Base-by-base conservation (phyloP, 1,284 basidiomycete species). In the Afroboletus lepidellus region DNA sequence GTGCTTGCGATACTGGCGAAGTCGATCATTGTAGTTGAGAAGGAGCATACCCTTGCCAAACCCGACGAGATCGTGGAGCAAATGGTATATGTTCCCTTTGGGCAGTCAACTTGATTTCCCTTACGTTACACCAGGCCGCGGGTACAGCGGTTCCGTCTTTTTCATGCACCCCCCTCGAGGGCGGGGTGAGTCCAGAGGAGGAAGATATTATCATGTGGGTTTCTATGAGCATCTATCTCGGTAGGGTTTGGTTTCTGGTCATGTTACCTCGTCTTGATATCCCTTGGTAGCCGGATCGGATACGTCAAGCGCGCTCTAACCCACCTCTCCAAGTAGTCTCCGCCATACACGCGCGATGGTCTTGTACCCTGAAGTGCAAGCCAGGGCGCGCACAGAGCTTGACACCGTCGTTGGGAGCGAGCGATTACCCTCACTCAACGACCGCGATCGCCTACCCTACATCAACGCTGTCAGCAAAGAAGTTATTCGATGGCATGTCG, bases 71-170 rank as follows among this genome's bases (percentile, higher is more conserved):
- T 75, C 4, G 67, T 69, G 50, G 55, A 73, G 15, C 69, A 75
- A 54, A 73, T 79, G 61, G 77, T 77, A 51, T 8, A 18, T n/a
- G 0, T 0, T 34, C n/a, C 4, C 21, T 51, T n/a, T 4, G 15
- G 11, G 27, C 21, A 33, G 18, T 0, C 11, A 30, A 25, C 11
- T 3, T 3, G 6, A 0, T 7, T 46, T 41, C 24, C 41, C n/a
- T 50, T 18, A 61, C n/a, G 13, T 30, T 25, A 8, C 2, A 23
- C 23, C 23, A 78, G 77, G 73, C 68, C 7, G 62, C 66, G 2
- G 75, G 77, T 0, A 65, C 58, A 8, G 72, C 73, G 0, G 54
- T 57, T 6, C 63, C 70, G 0, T 80, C 76, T 4, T 70, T 72
- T 47, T 57, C 74, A 0, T 73, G 75, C 3, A 33, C 21, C 13